A percentile compares a stretch with the other conserved stretches of the same genome.
These are phyloP conservation scores for Cucurbita pepo DNA, from an alignment of 306 rosid species.

Conservation along the genomic window DNA sequence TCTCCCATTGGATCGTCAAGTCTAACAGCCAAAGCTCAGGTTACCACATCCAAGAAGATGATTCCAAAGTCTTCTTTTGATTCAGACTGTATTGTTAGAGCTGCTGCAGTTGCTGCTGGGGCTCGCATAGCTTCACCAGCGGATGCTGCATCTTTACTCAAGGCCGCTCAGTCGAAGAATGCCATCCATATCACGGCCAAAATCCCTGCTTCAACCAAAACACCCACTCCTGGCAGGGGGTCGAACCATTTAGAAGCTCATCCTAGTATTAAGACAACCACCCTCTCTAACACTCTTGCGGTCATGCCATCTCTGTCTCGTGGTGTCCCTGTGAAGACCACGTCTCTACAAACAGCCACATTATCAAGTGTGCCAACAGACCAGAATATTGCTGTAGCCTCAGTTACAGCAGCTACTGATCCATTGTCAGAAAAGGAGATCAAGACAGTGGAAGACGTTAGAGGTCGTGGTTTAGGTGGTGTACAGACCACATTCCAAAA, in stretches of 20 bases:
- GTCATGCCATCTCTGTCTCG: constrained; percentile 4
- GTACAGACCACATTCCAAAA: constrained; percentile 8
- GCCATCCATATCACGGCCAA: constrained; percentile 27
- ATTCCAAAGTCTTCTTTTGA: constrained; percentile 18
- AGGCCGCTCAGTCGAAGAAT: constrained; percentile 40
- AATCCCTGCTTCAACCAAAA: constrained; percentile 20
- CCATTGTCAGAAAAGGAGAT: constrained; percentile 19
- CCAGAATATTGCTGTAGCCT: constrained; percentile 11
- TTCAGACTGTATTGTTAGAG: constrained; percentile 29
- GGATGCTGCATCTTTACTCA: constrained; percentile 32
- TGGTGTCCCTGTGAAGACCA: neutral
- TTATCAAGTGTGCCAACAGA: neutral
- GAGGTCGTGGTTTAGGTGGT: constrained; percentile 5
- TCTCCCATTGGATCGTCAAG: constrained; percentile 19
- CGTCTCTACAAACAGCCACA: neutral
- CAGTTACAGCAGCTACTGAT: constrained; percentile 10
- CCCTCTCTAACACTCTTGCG: constrained; percentile 7
- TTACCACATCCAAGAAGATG: constrained; percentile 20
- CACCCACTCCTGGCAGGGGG: constrained; percentile 8
- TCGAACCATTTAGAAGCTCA: constrained; percentile 19
- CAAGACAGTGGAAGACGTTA: constrained; percentile 14
- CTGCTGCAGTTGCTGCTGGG: constrained; percentile 47
- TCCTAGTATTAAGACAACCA: constrained; percentile 2
- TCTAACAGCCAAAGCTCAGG: constrained; percentile 23
- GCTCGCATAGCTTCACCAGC: constrained; percentile 47